These are phyloP conservation scores for Cyclotella choctawhatcheeana DNA, from an alignment of 108 stramenopile genomes.

Conservation along the genomic window DNA sequence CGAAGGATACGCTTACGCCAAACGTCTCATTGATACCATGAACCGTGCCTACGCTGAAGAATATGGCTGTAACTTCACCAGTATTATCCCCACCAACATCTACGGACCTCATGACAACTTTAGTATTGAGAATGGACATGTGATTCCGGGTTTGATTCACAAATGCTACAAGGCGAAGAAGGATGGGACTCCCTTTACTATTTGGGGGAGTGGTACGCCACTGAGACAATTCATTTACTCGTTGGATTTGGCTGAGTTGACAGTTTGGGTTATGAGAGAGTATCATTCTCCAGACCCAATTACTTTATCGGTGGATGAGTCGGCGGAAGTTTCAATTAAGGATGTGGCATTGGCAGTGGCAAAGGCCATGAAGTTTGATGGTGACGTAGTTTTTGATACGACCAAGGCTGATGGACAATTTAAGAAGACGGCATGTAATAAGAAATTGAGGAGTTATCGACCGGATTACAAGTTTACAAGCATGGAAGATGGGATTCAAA, in stretches of 20 bases:
- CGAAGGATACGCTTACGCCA: conserved; percentile 99
- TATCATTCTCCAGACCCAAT: conserved; percentile 94
- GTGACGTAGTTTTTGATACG: conserved; percentile 90
- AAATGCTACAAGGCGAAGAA: conserved; percentile 96
- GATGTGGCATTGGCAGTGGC: conserved; percentile 94
- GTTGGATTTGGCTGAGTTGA: conserved; percentile 94
- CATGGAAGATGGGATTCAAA: conserved; percentile 92
- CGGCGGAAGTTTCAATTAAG: conserved; percentile 94
- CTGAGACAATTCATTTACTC: conserved; percentile 97
- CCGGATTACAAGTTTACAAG: conserved; percentile 96
- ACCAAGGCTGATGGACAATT: conserved; percentile 97
- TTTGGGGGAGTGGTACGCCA: conserved; percentile 97
- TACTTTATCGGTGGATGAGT: conserved; percentile 93
- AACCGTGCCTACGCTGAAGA: conserved; percentile 97
- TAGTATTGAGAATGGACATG: conserved; percentile 95
- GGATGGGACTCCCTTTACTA: conserved; percentile 88
- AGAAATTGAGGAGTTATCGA: conserved; percentile 79
- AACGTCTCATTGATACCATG: conserved; percentile 99
- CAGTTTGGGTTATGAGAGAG: conserved; percentile 94
- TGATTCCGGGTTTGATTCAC: conserved; percentile 99
- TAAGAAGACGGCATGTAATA: conserved; percentile 98
- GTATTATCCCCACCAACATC: conserved; percentile 98
- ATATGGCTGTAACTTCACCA: conserved; percentile 97
- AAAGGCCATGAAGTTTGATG: conserved; percentile 94
- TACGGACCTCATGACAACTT: conserved; percentile 98